Evolutionary conservation across 768 basidiomycete species (phyloP).

Genomic region (Naganishia antarctica): DNA sequence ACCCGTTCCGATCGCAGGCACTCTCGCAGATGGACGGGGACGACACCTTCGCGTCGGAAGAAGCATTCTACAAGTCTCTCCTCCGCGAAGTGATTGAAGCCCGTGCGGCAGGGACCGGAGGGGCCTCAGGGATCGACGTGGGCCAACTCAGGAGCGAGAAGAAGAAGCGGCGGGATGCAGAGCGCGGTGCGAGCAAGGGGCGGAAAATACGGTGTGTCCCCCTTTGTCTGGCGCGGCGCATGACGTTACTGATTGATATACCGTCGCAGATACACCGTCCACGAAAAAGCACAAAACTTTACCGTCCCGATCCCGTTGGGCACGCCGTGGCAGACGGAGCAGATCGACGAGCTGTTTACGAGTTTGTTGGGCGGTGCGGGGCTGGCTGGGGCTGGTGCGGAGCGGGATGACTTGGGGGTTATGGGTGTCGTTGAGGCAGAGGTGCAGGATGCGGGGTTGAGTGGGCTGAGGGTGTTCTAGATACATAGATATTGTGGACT

Average conservation of each 20-base stretch:
- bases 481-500: not conserved
- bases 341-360: slow-evolving; percentile 88
- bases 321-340: slow-evolving; percentile 88
- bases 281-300: slow-evolving; percentile 94
- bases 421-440: slow-evolving; percentile 10
- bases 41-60: slow-evolving; percentile 38
- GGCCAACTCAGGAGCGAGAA: slow-evolving; percentile 43
- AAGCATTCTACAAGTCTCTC: slow-evolving; percentile 73
- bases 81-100: slow-evolving; percentile 86
- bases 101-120: slow-evolving; percentile 49
- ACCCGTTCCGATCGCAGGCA: not conserved
- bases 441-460: not conserved
- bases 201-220: slow-evolving; percentile 71
- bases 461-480: slow-evolving; percentile 17
- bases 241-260: not conserved
- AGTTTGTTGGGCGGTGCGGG: slow-evolving; percentile 65
- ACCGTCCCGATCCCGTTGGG: slow-evolving; percentile 73
- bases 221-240: not conserved
- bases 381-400: slow-evolving; percentile 33
- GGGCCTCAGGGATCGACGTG: slow-evolving; percentile 17
- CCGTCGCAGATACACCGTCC: slow-evolving; percentile 76
- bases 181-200: slow-evolving; percentile 92
- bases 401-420: slow-evolving; percentile 22
- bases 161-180: slow-evolving; percentile 70
- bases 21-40: slow-evolving; percentile 24